These are phyloP conservation scores for Auxenochlorella pyrenoidosa DNA, from an alignment of 139 green algal species.

Conservation along the genomic window DNA sequence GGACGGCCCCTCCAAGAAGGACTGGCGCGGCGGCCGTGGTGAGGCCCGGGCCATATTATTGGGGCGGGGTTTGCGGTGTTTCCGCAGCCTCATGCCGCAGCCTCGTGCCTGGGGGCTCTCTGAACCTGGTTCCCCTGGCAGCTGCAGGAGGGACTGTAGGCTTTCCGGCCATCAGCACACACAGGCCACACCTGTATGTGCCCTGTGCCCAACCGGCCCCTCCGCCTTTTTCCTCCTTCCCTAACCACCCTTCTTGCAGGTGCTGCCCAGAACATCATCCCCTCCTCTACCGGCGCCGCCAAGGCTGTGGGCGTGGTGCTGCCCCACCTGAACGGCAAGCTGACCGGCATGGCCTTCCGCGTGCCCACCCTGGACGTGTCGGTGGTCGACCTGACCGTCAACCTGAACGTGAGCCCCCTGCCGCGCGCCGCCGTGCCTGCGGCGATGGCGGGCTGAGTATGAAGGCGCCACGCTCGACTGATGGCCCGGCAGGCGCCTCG, in stretches of 20 bases:
- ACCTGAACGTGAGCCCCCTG: conserved; percentile 61
- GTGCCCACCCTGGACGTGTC: conserved; percentile 96
- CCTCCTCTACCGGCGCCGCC: conserved; percentile 94
- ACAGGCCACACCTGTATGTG: too few species aligned
- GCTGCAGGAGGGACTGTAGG: too few species aligned
- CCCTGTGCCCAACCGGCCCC: too few species aligned
- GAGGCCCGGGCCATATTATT: background rate
- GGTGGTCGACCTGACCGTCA: conserved; percentile 95
- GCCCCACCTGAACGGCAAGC: conserved; percentile 96
- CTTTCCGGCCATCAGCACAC: too few species aligned
- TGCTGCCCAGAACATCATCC: conserved; percentile 97
- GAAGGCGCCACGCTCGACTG: too few species aligned
- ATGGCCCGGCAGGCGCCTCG: too few species aligned
- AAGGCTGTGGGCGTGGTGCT: conserved; percentile 95
- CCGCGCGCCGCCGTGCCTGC: background rate
- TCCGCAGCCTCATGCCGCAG: too few species aligned
- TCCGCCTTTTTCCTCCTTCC: too few species aligned
- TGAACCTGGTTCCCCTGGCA: too few species aligned
- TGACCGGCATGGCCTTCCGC: conserved; percentile 99
- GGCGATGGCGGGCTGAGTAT: too few species aligned
- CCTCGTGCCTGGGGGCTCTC: too few species aligned
- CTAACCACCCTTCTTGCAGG: conserved; percentile 4
- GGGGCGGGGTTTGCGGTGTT: too few species aligned
- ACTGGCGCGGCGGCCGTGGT: conserved; percentile 94
- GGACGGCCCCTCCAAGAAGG: conserved; percentile 96